Conservation (phyloP, 345 rosid genomes). For the Punica granatum region DNA sequence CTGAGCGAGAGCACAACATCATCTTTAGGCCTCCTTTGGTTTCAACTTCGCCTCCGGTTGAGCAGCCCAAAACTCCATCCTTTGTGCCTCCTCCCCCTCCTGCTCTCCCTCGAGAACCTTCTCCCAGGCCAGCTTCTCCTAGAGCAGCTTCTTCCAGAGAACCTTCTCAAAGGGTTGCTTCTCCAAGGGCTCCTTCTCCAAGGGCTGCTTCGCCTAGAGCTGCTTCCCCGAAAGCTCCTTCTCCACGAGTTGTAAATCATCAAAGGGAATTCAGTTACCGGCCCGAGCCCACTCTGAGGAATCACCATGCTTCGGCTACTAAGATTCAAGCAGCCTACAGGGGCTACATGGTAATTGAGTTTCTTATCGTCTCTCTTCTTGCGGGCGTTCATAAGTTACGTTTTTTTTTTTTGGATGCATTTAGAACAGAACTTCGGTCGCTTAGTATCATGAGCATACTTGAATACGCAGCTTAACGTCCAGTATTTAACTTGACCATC, state of each 20-base stretch:
- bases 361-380: conserved; percentile 3
- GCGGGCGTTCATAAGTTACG: too few species aligned
- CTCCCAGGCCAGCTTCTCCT: conserved; percentile 37
- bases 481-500: background rate
- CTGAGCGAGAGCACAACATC: conserved; percentile 74
- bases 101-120: conserved; percentile 25
- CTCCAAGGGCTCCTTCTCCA: conserved; percentile 43
- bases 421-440: too few species aligned
- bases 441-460: background rate
- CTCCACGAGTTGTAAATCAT: conserved; percentile 23
- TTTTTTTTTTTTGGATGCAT: background rate
- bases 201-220: conserved; percentile 36
- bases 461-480: too few species aligned
- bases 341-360: conserved; percentile 71
- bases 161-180: conserved; percentile 47
- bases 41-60: conserved; percentile 47
- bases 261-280: conserved; percentile 42
- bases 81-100: conserved; percentile 42
- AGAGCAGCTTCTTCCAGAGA: conserved; percentile 38
- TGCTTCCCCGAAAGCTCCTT: conserved; percentile 10
- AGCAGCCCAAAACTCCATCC: conserved; percentile 39
- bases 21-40: conserved; percentile 67
- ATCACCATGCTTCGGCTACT: conserved; percentile 58
- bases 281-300: conserved; percentile 56
- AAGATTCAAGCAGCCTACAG: conserved; percentile 86